Base-by-base conservation (phyloP, 208 protist species). In the Crithidia fasciculata region DNA sequence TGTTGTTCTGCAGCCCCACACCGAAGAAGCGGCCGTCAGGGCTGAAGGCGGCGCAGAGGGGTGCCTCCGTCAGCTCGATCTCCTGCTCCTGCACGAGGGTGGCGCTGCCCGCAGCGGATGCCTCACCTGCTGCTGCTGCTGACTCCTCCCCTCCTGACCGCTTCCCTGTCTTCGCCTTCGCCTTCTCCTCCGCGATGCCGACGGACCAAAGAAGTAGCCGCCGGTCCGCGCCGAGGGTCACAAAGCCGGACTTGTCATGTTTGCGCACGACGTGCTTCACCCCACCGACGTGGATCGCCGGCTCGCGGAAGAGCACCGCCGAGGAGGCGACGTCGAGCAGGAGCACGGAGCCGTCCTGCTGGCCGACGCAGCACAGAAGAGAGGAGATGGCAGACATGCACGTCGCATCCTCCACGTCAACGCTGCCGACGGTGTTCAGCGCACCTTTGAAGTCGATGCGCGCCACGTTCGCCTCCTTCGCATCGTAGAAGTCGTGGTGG, bases 1-100 rank as follows among this genome's bases (percentile, higher is more conserved):
- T 99, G 71, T 93, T 92, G 89, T 99, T 99, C 41, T 99, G 89
- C 59, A 99, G 78, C 15, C 93, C 90, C 9, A 99, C 94, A 0
- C 93, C 96, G n/a, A 99, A 80, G 72, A 93, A 95, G 54, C 90
- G 90, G 5, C 79, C 81, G 66, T 99, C 88, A 8, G 87, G 78
- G 53, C 86, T 95, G 78, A 86, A 92, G 40, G 49, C 65, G n/a
- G 98, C 83, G 59, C 80, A 84, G 10, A 99, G 77, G 7, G 99
- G 94, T 49, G 97, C 84, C 74, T 99, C 97, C 12, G 86, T 90
- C 57, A 99, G 83, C 73, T 99, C 91, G 13, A 99, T 81, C 53
- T 97, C 96, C 56, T 89, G 81, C 37, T 79, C 80, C 68, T 85
- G 83, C 43, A 93, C 56, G 28, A 97, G 78, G 41, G 85, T 88